Evolutionary conservation across 805 yeast genomes (phyloP).

Genomic region (Isabelozyma rhagii): DNA sequence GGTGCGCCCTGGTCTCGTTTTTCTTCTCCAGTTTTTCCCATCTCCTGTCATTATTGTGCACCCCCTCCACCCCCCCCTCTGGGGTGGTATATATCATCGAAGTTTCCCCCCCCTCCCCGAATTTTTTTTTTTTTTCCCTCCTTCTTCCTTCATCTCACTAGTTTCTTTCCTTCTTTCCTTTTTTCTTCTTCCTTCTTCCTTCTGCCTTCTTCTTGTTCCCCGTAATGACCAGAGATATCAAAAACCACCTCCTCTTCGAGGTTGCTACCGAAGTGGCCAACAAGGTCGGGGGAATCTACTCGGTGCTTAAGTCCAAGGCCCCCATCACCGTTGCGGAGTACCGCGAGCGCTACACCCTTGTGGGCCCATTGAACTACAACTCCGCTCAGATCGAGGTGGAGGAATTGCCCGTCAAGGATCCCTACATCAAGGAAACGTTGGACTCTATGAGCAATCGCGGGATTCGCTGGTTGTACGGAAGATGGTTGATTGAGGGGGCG

Average conservation of each 20-base stretch:
- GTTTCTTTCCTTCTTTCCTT: no score
- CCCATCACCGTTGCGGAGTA: slow-evolving; percentile 95
- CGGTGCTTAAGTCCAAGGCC: slow-evolving; percentile 93
- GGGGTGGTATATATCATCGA: neutral
- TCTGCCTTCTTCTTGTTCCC: no score
- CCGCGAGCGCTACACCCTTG: slow-evolving; percentile 75
- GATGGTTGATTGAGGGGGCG: slow-evolving; percentile 98
- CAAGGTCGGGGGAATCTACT: slow-evolving; percentile 96
- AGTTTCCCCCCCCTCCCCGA: neutral
- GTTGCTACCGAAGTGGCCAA: slow-evolving; percentile 97
- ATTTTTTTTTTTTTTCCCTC: no score
- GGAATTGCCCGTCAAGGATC: slow-evolving; percentile 57
- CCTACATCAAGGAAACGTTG: slow-evolving; percentile 56
- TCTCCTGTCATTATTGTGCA: no score
- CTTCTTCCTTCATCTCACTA: no score
- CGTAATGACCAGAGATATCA: slow-evolving; percentile 75
- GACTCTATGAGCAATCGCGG: slow-evolving; percentile 83
- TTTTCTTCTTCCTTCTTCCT: no score
- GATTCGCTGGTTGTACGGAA: slow-evolving; percentile 77
- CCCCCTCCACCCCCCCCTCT: no score
- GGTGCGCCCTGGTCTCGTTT: no score
- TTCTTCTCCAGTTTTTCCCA: no score
- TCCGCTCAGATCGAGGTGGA: slow-evolving; percentile 82
- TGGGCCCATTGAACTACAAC: slow-evolving; percentile 81
- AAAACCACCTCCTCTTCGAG: slow-evolving; percentile 85